Base-by-base conservation (phyloP, 2,329 filamentous ascomycete genomes). In the Nothophoma quercina region DNA sequence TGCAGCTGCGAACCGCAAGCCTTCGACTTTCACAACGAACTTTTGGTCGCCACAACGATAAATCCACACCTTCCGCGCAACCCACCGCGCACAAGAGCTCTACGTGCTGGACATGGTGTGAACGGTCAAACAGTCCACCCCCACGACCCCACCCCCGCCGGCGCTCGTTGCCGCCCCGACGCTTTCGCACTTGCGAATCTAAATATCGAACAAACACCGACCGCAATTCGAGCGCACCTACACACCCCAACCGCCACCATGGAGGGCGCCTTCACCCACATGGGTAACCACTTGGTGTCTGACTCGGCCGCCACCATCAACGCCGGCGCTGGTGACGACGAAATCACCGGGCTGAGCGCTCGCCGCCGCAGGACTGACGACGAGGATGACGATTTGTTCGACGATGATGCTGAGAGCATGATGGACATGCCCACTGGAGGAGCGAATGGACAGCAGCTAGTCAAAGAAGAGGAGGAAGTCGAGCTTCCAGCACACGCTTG, bases 401-500 rank as follows among this genome's bases (percentile, higher is more conserved):
- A 97, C 58, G 90, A 96, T 50, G 79, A 82, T 64, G 72, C 83
- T 53, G 85, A 88, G 71, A 88, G 85, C 68, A 79, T 96, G 71
- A 88, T 89, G 34, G 97, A 92, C 71, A 87, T 90, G 63, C 87
- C 91, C 7, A 84, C 92, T 23, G 91, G 91, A 61, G 90, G 88
- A 39, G 81, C 88, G 73, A 88, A 87, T 65, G 88, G 86, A 59
- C 78, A 78, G 62, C 70, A 76, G 44, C 76, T 71, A 40, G 65
- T 74, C 56, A 79, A 81, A 64, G 70, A 81, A 8, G 90, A 96
- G 63, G 91, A 96, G 71, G 93, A 93, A 69, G 75, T 81, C 7
- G 91, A 96, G 75, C 85, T 98, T 46, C 95, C 95, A 21, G 81
- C 90, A 58, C 95, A 99, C 80, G 95, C 96, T 62, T 99, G 39